A percentile compares a stretch with the other conserved stretches of the same genome.
Conservation (phyloP, 2,329 filamentous ascomycete genomes). For the Arthrocladium fulminans region DNA sequence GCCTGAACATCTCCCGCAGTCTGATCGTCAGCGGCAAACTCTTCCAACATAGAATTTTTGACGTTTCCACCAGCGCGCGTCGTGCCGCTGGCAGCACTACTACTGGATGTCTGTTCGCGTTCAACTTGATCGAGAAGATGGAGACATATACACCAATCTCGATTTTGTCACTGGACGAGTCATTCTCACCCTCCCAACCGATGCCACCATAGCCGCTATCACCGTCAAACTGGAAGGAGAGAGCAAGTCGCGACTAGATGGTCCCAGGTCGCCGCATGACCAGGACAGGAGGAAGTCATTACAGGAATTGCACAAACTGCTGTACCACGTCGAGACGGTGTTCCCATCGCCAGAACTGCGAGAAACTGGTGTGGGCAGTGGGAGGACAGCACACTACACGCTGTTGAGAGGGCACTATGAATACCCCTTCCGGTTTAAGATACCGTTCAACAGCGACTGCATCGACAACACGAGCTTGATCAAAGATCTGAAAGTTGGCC, state of each 20-base stretch:
- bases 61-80: not conserved
- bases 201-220: slow-evolving; percentile 38
- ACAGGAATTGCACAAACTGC: slow-evolving; percentile 41
- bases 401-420: slow-evolving; percentile 39
- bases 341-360: slow-evolving; percentile 38
- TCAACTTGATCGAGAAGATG: slow-evolving; percentile 35
- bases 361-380: slow-evolving; percentile 25
- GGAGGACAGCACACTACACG: slow-evolving; percentile 32
- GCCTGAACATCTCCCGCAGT: not conserved
- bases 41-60: not conserved
- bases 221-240: slow-evolving; percentile 43
- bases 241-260: slow-evolving; percentile 37
- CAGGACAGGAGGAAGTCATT: slow-evolving; percentile 42
- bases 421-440: slow-evolving; percentile 44
- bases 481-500: slow-evolving; percentile 38
- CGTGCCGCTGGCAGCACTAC: not conserved
- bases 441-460: slow-evolving; percentile 44
- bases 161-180: slow-evolving; percentile 40
- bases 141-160: slow-evolving; percentile 39
- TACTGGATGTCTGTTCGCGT: slow-evolving; percentile 37
- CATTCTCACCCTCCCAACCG: slow-evolving; percentile 33
- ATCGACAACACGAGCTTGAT: slow-evolving; percentile 36
- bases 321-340: slow-evolving; percentile 40
- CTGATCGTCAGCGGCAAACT: not conserved
- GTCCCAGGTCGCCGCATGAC: slow-evolving; percentile 33